phyloP scores from a whole-genome alignment of 768 basidiomycete species.

The Collybia sordida region DNA sequence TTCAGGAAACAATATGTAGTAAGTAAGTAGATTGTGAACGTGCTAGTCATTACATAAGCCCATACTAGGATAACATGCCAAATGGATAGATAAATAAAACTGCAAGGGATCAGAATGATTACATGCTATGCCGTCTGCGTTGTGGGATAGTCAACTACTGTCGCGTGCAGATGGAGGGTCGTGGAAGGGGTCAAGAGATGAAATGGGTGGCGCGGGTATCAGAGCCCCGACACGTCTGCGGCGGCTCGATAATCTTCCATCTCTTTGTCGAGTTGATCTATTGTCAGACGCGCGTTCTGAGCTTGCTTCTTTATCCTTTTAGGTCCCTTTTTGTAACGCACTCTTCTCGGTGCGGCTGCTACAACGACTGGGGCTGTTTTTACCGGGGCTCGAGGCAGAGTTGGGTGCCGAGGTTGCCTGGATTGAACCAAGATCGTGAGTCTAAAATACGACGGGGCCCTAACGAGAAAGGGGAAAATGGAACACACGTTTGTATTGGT shows the following conservation, averaged over 20 bases:
- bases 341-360: conserved; percentile 33
- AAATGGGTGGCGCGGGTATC: neutral
- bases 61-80: conserved; percentile 13
- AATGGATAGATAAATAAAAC: neutral
- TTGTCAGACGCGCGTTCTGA: conserved; percentile 29
- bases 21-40: neutral
- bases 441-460: neutral
- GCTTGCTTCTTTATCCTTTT: conserved; percentile 63
- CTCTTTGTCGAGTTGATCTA: conserved; percentile 69
- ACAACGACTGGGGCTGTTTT: conserved; percentile 21
- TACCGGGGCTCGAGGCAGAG: neutral
- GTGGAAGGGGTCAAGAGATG: neutral
- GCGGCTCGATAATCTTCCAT: conserved; percentile 77
- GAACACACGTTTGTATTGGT: conserved; percentile 16
- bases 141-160: neutral
- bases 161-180: neutral
- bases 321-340: conserved; percentile 70
- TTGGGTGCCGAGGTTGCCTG: conserved; percentile 10
- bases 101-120: neutral
- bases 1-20: neutral
- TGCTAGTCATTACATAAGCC: conserved; percentile 11
- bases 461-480: neutral
- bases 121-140: neutral
- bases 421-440: neutral
- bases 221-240: conserved; percentile 19